These are phyloP conservation scores for Fusarium albosuccineum DNA, from an alignment of 2,329 filamentous ascomycete species.

Conservation along the genomic window DNA sequence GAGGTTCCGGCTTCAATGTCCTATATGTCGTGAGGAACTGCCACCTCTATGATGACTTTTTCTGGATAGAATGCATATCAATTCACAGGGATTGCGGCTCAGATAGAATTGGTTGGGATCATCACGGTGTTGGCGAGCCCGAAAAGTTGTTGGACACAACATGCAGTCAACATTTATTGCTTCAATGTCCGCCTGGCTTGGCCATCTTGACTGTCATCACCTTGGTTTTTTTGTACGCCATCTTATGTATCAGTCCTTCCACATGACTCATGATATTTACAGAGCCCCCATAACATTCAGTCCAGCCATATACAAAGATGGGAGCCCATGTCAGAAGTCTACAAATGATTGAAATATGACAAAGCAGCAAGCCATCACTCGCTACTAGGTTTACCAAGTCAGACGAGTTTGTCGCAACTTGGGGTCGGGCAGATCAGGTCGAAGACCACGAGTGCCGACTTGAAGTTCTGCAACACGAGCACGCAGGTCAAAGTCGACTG, in stretches of 20 bases:
- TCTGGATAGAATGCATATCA: not conserved
- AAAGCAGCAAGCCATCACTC: not conserved
- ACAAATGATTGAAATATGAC: not conserved
- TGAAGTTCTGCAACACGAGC: constrained; percentile 62
- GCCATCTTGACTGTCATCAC: not conserved
- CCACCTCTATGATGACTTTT: constrained; percentile 75
- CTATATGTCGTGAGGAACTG: constrained; percentile 91
- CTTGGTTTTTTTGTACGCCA: not conserved
- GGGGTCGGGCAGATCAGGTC: constrained; percentile 59
- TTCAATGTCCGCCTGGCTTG: constrained; percentile 1
- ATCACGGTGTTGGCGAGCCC: constrained; percentile 1
- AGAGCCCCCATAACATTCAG: not conserved
- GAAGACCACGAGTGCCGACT: constrained; percentile 68
- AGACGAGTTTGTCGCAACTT: constrained; percentile 62
- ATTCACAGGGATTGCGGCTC: not conserved
- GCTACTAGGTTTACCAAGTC: constrained; percentile 56
- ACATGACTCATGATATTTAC: not conserved
- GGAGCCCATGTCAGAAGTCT: not conserved
- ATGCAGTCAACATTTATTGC: constrained; percentile 4
- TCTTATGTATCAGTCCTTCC: not conserved
- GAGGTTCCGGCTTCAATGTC: constrained; percentile 91
- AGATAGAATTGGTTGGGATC: not conserved
- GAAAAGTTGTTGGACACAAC: not conserved
- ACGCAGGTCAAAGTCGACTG: constrained; percentile 69
- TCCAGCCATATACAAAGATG: not conserved